Evolutionary conservation across 192 early-diverging fungal genomes (phyloP), one percentile per base, ranked within the genome.

Genomic region (Coemansia sp.): DNA sequence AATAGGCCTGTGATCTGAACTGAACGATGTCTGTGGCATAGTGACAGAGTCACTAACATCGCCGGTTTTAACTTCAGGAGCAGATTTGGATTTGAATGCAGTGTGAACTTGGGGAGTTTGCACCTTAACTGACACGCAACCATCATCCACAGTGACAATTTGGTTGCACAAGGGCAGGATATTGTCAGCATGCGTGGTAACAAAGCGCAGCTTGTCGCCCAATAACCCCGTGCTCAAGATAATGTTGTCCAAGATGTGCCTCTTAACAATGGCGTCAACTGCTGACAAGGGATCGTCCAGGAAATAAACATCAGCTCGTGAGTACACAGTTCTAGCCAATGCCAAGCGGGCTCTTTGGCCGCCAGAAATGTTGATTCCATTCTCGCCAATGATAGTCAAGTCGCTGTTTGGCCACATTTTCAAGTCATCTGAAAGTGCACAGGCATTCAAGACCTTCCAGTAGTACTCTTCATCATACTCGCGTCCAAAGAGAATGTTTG

Each of bases 401-500:
- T 92, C 91, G 60, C 86, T 85, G n/a, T 81, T 77, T 20, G 87
- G 71, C 70, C 92, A 76, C 20, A 84, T 20, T 11, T 64, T 78
- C 67, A 95, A 67, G 81, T 94, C 93, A 4, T 86, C 81, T 27
- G 70, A 79, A 6, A 93, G 66, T 1, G 87, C 87, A 64, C 87
- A 88, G 0, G 87, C 85, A 7, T 86, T 75, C 3, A 94, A 57
- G 36, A 88, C 84, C 31, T 86, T 83, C 56, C 84, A 70, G 81
- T 90, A 93, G 12, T 65, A 75, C 51, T 65, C 58, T 17, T 65
- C 63, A 49, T 96, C 85, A 42, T 79, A 88, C 1, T 70, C 53
- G 7, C 82, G 85, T 0, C 93, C 92, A 80, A 96, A 94, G 29
- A 93, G 41, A 78, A 94, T 88, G 64, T 96, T 96, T 7, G 89